Percentiles rank a stretch among this genome's conserved stretches.
phyloP scores from a whole-genome alignment of 768 basidiomycete species.

The Lentinula lateritia region DNA sequence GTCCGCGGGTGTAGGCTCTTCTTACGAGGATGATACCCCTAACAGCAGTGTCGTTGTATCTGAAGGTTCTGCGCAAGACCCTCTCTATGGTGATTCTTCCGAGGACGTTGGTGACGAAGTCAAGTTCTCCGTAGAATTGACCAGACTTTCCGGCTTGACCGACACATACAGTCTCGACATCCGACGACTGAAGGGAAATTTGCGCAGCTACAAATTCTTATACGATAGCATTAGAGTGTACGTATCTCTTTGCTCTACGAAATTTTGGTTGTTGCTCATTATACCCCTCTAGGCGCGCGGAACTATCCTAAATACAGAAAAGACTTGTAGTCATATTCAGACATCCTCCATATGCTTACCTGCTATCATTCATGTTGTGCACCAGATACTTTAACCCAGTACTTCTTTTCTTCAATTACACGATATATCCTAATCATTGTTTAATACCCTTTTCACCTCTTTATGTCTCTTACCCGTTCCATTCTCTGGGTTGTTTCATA shows the following conservation, averaged over 20 bases:
- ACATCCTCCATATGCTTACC: neutral
- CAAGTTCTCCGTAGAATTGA: constrained; percentile 92
- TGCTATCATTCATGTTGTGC: neutral
- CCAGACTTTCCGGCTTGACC: constrained; percentile 81
- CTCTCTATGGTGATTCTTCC: constrained; percentile 72
- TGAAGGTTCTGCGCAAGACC: constrained; percentile 26
- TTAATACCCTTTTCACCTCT: neutral
- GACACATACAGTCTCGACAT: constrained; percentile 92
- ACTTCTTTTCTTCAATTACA: neutral
- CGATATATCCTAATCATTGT: neutral
- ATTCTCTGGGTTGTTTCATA: neutral
- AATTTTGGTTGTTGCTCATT: neutral
- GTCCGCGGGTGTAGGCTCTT: constrained; percentile 34
- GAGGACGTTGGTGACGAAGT: constrained; percentile 95
- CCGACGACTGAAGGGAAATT: constrained; percentile 84
- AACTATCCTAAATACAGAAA: neutral
- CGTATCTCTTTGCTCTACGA: constrained; percentile 24
- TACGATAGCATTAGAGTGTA: constrained; percentile 86
- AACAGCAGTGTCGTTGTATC: constrained; percentile 29
- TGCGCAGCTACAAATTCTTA: constrained; percentile 89
- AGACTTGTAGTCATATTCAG: neutral
- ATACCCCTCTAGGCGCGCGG: neutral
- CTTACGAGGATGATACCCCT: constrained; percentile 43
- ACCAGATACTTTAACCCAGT: neutral
- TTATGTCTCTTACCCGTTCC: neutral